Percentiles rank a stretch among this genome's conserved stretches.
These are phyloP conservation scores for Moricandia moricandioides DNA, from an alignment of 345 rosid species.

Conservation along the genomic window DNA sequence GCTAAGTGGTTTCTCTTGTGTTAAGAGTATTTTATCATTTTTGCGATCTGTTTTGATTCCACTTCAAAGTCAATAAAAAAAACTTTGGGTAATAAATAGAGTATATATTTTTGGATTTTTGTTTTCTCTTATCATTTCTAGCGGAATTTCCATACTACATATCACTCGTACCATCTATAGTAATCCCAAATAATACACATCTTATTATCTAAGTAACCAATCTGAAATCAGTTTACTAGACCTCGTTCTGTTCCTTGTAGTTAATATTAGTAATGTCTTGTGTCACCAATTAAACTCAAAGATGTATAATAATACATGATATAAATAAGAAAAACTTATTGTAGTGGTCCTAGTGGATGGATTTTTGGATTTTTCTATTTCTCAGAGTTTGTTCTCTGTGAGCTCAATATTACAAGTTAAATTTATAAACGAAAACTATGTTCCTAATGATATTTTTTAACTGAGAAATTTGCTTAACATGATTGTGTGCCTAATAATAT, in stretches of 20 bases:
- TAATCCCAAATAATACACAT: background rate
- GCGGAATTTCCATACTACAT: background rate
- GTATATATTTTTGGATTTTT: background rate
- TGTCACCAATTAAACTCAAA: background rate
- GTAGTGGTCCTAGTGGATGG: background rate
- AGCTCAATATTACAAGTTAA: background rate
- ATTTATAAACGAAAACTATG: background rate
- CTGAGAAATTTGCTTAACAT: background rate
- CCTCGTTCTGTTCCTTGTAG: background rate
- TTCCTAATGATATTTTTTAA: background rate
- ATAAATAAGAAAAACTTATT: background rate
- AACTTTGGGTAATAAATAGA: background rate
- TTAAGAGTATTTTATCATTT: background rate
- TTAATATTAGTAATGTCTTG: background rate
- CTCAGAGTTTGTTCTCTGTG: background rate
- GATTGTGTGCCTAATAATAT: background rate
- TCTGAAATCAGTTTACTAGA: background rate
- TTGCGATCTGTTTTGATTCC: slow-evolving; percentile 1
- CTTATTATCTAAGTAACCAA: background rate
- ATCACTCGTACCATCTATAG: background rate
- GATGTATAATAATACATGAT: background rate
- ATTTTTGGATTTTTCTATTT: background rate
- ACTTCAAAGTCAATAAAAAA: slow-evolving; percentile 3
- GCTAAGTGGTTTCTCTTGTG: background rate
- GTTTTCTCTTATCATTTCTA: background rate